Evolutionary conservation across 176 grass and related monocot species (phyloP).

Genomic region (Rhynchospora tenuis): DNA sequence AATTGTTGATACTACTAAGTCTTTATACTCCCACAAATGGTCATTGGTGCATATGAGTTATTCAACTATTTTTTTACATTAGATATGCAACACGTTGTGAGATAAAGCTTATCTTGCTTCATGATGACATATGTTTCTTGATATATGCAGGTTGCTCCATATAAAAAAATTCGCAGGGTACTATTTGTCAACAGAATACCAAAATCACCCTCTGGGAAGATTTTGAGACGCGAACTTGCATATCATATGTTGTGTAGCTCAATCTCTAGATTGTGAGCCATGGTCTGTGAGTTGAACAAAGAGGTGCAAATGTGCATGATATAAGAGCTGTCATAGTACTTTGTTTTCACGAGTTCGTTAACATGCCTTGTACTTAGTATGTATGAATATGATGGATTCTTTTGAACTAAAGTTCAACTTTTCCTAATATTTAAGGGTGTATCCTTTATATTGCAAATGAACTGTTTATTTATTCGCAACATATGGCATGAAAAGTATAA

Average conservation of each 20-base stretch:
- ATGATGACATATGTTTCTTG: neutral
- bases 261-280: slow-evolving; percentile 19
- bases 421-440: neutral
- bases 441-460: neutral
- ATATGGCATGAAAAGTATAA: neutral
- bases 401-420: neutral
- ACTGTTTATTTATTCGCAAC: neutral
- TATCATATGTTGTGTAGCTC: neutral
- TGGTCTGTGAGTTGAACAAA: neutral
- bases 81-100: no score
- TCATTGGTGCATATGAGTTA: no score
- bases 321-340: neutral
- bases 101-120: no score
- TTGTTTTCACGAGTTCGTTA: neutral
- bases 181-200: slow-evolving; percentile 27
- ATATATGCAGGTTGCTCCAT: slow-evolving; percentile 34
- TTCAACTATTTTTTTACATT: no score
- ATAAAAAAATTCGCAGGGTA: slow-evolving; percentile 39
- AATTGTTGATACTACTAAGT: no score
- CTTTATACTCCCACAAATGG: no score
- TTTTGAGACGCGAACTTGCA: slow-evolving; percentile 36
- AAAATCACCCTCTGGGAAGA: slow-evolving; percentile 35
- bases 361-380: neutral
- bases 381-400: neutral
- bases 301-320: neutral